phyloP scores from a whole-genome alignment of 148 eudicot species.

The Drosera capensis region DNA sequence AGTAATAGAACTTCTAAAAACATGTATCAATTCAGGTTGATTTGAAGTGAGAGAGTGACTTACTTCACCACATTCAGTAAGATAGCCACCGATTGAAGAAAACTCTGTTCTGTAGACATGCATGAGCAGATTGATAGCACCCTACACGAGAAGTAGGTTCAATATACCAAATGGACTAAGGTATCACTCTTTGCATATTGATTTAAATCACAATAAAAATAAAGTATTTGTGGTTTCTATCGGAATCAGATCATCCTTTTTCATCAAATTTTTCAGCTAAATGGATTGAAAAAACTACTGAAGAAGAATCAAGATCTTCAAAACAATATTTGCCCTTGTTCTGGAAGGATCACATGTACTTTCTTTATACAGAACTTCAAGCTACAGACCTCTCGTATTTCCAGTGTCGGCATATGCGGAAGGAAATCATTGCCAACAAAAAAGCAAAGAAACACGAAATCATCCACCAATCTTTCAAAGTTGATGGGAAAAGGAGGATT shows the following conservation, averaged over 20 bases:
- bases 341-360: no score
- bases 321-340: no score
- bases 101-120: constrained; percentile 74
- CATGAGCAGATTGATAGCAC: constrained; percentile 89
- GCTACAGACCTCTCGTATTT: constrained; percentile 85
- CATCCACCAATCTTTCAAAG: constrained; percentile 87
- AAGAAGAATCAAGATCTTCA: no score
- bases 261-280: no score
- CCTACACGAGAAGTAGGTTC: constrained; percentile 27
- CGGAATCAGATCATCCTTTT: no score
- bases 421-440: constrained; percentile 99
- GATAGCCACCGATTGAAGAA: constrained; percentile 87
- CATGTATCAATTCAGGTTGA: background rate
- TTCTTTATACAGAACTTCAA: background rate
- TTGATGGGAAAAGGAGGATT: constrained; percentile 58
- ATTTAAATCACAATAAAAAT: no score
- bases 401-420: constrained; percentile 99
- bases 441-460: constrained; percentile 94
- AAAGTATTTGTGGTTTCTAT: no score
- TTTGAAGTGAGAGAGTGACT: constrained; percentile 10
- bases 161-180: background rate
- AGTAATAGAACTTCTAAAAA: no score
- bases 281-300: no score
- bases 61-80: constrained; percentile 99
- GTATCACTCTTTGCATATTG: background rate